Evolutionary conservation across 2,329 filamentous ascomycete species (phyloP).

Genomic region (Cladosporium sp.): DNA sequence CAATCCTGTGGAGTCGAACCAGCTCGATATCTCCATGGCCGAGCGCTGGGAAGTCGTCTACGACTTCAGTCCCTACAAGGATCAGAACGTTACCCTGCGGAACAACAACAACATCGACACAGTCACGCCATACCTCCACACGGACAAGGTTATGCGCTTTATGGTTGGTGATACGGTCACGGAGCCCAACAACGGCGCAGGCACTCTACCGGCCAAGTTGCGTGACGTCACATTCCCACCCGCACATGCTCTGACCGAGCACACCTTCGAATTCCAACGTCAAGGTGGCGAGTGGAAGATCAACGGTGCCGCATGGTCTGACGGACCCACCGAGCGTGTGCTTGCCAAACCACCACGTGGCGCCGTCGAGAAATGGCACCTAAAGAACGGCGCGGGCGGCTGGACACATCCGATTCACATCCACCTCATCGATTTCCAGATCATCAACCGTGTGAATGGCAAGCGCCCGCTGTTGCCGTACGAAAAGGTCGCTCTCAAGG

Average conservation of each 20-base stretch:
- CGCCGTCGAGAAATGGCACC: conserved; percentile 33
- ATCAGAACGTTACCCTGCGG: conserved; percentile 38
- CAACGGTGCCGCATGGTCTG: conserved; percentile 43
- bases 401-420: conserved; percentile 56
- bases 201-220: conserved; percentile 34
- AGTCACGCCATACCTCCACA: conserved; percentile 46
- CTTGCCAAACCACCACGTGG: conserved; percentile 32
- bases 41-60: conserved; percentile 57
- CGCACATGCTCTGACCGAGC: conserved; percentile 34
- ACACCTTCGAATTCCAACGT: conserved; percentile 44
- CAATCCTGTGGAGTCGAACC: conserved; percentile 41
- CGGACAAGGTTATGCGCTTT: conserved; percentile 48
- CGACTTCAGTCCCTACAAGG: conserved; percentile 49
- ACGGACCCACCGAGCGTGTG: conserved; percentile 31
- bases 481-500: conserved; percentile 54
- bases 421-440: conserved; percentile 56
- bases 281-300: conserved; percentile 46
- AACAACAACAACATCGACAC: conserved; percentile 22
- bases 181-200: conserved; percentile 35
- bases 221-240: conserved; percentile 32
- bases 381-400: conserved; percentile 42
- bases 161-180: conserved; percentile 40
- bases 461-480: conserved; percentile 46
- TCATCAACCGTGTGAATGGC: conserved; percentile 48
- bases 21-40: conserved; percentile 49